Conservation (phyloP, 2,329 filamentous ascomycete species). For the Cadophora malorum region DNA sequence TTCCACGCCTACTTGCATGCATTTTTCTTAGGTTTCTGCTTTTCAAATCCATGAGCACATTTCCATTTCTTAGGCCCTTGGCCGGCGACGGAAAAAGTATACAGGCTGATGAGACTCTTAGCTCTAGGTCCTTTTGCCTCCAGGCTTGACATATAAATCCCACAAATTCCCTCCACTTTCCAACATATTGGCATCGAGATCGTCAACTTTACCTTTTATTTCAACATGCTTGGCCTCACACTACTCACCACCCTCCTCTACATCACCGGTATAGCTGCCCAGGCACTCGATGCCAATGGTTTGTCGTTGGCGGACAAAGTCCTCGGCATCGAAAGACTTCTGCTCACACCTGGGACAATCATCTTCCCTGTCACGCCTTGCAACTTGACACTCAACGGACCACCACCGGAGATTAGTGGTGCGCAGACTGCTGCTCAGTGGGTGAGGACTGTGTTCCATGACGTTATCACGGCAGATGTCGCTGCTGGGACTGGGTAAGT, state of each 20-base stretch:
- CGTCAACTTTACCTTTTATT: not conserved
- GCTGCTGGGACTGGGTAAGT: conserved; percentile 32
- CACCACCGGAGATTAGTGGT: conserved; percentile 15
- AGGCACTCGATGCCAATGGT: conserved; percentile 28
- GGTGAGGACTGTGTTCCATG: conserved; percentile 66
- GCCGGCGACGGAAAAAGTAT: conserved; percentile 1
- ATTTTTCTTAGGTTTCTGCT: not conserved
- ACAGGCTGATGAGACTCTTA: conserved; percentile 8
- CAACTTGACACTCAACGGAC: conserved; percentile 24
- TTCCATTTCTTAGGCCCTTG: not conserved
- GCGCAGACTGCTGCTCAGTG: conserved; percentile 55
- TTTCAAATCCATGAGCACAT: not conserved
- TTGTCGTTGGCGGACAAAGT: conserved; percentile 31
- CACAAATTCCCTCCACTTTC: not conserved
- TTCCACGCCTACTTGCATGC: not conserved
- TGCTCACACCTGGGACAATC: conserved; percentile 26
- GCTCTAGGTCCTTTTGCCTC: not conserved
- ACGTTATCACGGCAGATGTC: conserved; percentile 60
- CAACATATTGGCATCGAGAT: not conserved
- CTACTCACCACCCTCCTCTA: conserved; percentile 23
- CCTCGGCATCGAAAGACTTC: conserved; percentile 27
- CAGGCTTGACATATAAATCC: conserved; percentile 7
- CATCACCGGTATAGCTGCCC: conserved; percentile 13
- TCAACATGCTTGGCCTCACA: conserved; percentile 24
- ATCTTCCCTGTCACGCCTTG: conserved; percentile 30